Evolutionary conservation across 768 basidiomycete genomes (phyloP), one percentile per base, ranked within the genome.

Genomic region (Leccinum fibrillosum): DNA sequence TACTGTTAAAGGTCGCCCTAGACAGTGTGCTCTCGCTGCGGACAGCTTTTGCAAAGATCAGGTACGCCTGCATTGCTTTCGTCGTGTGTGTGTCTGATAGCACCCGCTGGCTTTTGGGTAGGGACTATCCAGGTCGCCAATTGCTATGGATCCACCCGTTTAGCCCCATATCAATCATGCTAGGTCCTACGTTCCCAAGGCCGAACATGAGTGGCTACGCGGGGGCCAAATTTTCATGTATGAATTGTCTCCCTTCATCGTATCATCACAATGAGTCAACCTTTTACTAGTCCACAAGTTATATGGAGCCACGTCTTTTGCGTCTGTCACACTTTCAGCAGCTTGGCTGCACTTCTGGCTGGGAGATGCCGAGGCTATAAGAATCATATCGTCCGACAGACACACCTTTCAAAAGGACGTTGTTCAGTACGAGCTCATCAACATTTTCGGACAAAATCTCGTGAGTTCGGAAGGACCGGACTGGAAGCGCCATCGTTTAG

Each of bases 401-500:
- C 59, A 60, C 30, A 64, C 72, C 4, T 82, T 80, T 51, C 47
- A 48, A 15, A 21, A 25, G 63, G 76, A 81, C 25, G 54, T 71
- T 0, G 71, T 61, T 35, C 42, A 74, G 69, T 81, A 82, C 49
- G 75, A 77, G 55, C 54, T 73, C 0, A 30, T 81, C 49, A 77
- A 78, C 49, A 74, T 82, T 47, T 81, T 78, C 21, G 82, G 82
- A 1, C 57, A 56, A 28, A 82, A 79, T 62, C 56, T 84, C 4
- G 64, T 82, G 23, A 74, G 76, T 6, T 63, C 66, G 1, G 80
- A 80, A 49, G 78, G 76, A 6, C 52, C 73, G 0, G 75, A 78
- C 17, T 83, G 81, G 81, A 77, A 77, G 51, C 71, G 78, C 2
- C 80, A 82, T 59, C 72, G 79, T 45, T 67, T 64, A 9, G 71